These are phyloP conservation scores for Gaeumannomyces tritici DNA, from an alignment of 2,329 filamentous ascomycete genomes.

Conservation along the genomic window DNA sequence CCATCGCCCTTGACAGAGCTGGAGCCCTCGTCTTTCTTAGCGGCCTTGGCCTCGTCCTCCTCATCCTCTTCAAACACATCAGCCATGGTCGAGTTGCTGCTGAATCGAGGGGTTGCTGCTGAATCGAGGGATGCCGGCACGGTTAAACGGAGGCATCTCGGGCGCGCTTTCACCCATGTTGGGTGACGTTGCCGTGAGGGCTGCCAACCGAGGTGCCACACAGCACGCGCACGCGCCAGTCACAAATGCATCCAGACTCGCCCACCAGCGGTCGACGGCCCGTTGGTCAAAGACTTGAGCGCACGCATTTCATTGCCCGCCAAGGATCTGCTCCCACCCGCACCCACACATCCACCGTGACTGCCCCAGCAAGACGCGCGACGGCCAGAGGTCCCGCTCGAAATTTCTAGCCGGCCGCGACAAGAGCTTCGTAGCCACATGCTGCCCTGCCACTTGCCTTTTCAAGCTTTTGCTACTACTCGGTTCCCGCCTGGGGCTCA, in stretches of 20 bases:
- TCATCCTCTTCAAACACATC: conserved; percentile 85
- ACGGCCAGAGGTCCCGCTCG: neutral
- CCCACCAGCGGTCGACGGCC: neutral
- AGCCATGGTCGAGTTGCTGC: conserved; percentile 66
- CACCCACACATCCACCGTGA: neutral
- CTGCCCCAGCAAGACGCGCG: neutral
- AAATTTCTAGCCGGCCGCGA: neutral
- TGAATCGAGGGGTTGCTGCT: too few relatives aligned
- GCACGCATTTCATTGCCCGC: neutral
- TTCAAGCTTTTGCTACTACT: too few relatives aligned
- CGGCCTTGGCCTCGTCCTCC: conserved; percentile 38
- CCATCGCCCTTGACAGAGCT: neutral
- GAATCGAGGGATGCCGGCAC: conserved; percentile 50
- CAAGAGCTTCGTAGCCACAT: neutral
- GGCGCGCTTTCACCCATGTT: conserved; percentile 82
- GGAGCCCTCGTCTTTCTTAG: neutral
- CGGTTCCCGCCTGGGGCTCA: neutral
- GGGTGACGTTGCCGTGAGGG: too few relatives aligned
- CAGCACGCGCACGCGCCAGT: neutral
- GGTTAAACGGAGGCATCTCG: conserved; percentile 67
- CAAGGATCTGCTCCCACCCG: neutral
- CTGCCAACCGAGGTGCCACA: neutral
- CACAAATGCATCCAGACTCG: neutral
- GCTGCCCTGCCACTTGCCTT: neutral
- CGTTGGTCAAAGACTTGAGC: neutral